Evolutionary conservation across 805 yeast species (phyloP).

Genomic region (Ogataea sp.): DNA sequence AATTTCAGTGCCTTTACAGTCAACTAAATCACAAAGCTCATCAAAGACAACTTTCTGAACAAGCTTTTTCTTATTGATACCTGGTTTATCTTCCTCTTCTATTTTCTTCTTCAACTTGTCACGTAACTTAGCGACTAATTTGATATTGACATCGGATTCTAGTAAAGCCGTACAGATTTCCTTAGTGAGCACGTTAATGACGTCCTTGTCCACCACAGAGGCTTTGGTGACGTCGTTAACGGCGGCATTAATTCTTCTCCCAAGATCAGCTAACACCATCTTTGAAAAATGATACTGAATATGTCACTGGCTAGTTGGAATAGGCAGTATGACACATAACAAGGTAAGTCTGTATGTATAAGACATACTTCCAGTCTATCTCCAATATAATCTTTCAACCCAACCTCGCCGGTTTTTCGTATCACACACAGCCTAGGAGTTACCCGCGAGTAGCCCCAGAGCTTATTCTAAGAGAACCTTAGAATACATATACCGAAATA

Average conservation of each 20-base stretch:
- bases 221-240: slow-evolving; percentile 55
- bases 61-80: slow-evolving; percentile 65
- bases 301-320: too few relatives aligned
- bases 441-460: not conserved
- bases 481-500: too few relatives aligned
- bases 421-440: too few relatives aligned
- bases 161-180: slow-evolving; percentile 85
- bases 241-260: slow-evolving; percentile 69
- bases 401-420: too few relatives aligned
- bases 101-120: slow-evolving; percentile 58
- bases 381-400: too few relatives aligned
- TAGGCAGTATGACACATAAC: too few relatives aligned
- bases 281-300: not conserved
- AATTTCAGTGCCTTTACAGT: slow-evolving; percentile 35
- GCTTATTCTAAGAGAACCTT: too few relatives aligned
- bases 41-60: slow-evolving; percentile 91
- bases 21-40: slow-evolving; percentile 81
- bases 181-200: slow-evolving; percentile 68
- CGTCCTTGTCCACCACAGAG: slow-evolving; percentile 47
- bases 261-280: slow-evolving; percentile 78
- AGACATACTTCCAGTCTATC: too few relatives aligned
- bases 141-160: slow-evolving; percentile 91
- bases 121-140: slow-evolving; percentile 69
- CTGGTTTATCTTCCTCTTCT: slow-evolving; percentile 43
- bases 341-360: too few relatives aligned